Conservation (phyloP, 208 protist species). For the Spongospora subterranea region DNA sequence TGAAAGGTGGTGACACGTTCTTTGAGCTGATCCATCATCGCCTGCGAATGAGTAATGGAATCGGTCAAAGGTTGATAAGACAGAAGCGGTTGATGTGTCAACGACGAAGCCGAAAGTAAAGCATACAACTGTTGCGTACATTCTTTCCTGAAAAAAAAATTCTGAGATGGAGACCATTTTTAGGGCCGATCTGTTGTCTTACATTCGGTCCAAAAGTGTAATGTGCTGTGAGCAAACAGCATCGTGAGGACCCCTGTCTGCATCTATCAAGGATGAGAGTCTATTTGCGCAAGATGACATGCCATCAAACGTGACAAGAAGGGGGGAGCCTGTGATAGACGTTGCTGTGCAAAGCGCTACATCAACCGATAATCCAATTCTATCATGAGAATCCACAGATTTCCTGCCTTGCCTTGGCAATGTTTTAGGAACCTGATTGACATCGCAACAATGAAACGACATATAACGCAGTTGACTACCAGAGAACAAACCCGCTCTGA, state of each 20-base stretch:
- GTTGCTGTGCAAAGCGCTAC: neutral
- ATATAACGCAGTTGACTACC: neutral
- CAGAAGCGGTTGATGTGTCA: neutral
- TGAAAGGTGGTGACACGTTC: neutral
- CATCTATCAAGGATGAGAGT: no score
- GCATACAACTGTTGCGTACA: neutral
- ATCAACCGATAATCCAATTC: neutral
- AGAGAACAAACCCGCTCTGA: neutral
- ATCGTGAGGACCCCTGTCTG: neutral
- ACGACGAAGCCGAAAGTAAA: neutral
- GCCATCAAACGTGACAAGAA: constrained; percentile 12
- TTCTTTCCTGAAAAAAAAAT: neutral
- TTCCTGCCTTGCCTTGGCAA: neutral
- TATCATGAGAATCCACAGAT: neutral
- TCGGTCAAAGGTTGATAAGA: neutral
- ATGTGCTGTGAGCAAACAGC: constrained; percentile 1
- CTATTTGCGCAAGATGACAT: neutral
- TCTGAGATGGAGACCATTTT: neutral
- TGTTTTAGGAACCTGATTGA: neutral
- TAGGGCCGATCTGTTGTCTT: neutral
- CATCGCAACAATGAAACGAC: neutral
- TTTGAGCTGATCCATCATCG: constrained; percentile 1
- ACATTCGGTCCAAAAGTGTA: neutral
- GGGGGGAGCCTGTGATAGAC: neutral
- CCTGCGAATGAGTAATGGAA: neutral